phyloP scores from a whole-genome alignment of 2,329 filamentous ascomycete genomes.

The Huntiella savannae region DNA sequence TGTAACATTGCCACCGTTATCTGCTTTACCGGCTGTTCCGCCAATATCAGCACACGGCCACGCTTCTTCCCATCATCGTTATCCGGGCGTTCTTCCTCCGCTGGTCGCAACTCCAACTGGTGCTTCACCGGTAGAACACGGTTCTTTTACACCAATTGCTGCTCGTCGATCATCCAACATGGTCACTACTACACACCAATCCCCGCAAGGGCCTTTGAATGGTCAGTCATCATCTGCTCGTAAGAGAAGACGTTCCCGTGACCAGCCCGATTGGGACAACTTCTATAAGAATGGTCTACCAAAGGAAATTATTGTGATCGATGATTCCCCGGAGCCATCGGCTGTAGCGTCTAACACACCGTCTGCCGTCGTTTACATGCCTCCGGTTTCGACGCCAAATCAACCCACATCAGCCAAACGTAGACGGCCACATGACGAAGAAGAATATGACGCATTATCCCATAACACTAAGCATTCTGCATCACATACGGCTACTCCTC shows the following conservation, averaged over 20 bases:
- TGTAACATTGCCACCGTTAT: conserved; percentile 18
- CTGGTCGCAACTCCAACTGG: conserved; percentile 4
- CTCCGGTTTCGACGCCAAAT: conserved; percentile 12
- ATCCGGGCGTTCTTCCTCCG: conserved; percentile 4
- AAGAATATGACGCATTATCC: conserved; percentile 44
- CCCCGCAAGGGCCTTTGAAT: conserved; percentile 15
- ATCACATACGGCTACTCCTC: conserved; percentile 55
- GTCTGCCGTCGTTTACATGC: conserved; percentile 11
- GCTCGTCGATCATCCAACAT: conserved; percentile 6
- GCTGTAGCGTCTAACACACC: conserved; percentile 14
- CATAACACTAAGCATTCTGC: conserved; percentile 49
- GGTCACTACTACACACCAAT: conserved; percentile 13
- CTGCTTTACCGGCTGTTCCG: conserved; percentile 13
- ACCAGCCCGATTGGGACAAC: conserved; percentile 53
- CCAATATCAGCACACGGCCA: conserved; percentile 8
- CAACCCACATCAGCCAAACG: conserved; percentile 47
- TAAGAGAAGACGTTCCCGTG: conserved; percentile 37
- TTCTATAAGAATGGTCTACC: conserved; percentile 73
- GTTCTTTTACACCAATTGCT: neutral
- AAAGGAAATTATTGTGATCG: conserved; percentile 71
- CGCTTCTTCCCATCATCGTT: neutral
- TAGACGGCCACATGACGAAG: conserved; percentile 43
- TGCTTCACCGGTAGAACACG: neutral
- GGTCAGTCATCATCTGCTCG: conserved; percentile 12
- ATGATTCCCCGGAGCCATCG: conserved; percentile 47